These are phyloP conservation scores for Canariomyces notabilis DNA, from an alignment of 2,329 filamentous ascomycete species.

Conservation along the genomic window DNA sequence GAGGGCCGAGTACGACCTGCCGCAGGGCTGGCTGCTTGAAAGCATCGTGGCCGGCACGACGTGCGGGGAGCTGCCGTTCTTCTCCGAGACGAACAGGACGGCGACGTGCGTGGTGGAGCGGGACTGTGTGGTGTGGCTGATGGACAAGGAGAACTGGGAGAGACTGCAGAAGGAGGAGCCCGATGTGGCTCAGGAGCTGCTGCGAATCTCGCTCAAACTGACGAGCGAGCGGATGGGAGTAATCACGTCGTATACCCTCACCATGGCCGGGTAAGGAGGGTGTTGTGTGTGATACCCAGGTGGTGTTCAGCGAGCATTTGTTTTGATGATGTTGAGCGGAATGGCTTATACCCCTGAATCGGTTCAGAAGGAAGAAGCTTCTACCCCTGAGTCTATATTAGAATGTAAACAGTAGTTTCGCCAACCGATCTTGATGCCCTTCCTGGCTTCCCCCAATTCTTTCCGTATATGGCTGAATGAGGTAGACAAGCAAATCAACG, in stretches of 20 bases:
- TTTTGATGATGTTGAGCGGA: too few relatives aligned
- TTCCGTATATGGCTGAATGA: too few relatives aligned
- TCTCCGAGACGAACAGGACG: slow-evolving; percentile 81
- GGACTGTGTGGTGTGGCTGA: slow-evolving; percentile 75
- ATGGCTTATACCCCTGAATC: too few relatives aligned
- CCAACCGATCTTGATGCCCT: too few relatives aligned
- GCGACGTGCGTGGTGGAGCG: slow-evolving; percentile 81
- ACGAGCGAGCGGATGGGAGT: slow-evolving; percentile 86
- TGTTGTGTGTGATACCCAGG: too few relatives aligned
- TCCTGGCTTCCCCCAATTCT: too few relatives aligned
- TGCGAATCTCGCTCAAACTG: slow-evolving; percentile 85
- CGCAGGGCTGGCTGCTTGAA: slow-evolving; percentile 84
- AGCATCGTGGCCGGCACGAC: slow-evolving; percentile 92
- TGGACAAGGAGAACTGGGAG: slow-evolving; percentile 68
- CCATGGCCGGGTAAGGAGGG: slow-evolving; percentile 41
- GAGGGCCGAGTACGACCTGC: slow-evolving; percentile 82
- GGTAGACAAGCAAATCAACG: too few relatives aligned
- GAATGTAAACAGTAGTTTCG: too few relatives aligned
- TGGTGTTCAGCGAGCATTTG: too few relatives aligned
- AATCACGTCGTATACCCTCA: slow-evolving; percentile 54
- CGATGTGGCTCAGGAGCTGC: slow-evolving; percentile 75
- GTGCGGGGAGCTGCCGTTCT: slow-evolving; percentile 94
- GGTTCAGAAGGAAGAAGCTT: too few relatives aligned
- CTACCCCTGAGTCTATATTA: too few relatives aligned
- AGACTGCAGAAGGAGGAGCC: slow-evolving; percentile 66